phyloP scores from a whole-genome alignment of 1,284 basidiomycete genomes.

The Singerocomus rubriflavus region DNA sequence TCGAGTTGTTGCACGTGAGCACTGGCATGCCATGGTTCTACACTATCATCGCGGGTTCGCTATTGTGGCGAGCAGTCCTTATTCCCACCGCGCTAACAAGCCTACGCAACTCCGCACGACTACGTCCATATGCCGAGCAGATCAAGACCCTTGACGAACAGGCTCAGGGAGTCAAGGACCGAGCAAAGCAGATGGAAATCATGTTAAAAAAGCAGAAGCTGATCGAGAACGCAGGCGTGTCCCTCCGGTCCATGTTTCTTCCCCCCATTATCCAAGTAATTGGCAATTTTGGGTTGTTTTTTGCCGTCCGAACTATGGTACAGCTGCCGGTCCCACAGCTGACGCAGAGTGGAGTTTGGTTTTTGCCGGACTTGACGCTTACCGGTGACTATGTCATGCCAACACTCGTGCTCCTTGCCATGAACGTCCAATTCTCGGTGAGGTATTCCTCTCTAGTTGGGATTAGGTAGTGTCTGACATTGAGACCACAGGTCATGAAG shows the following conservation, averaged over 20 bases:
- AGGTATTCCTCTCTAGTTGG: slow-evolving; percentile 25
- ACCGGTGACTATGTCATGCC: slow-evolving; percentile 85
- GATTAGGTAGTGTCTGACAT: slow-evolving; percentile 6
- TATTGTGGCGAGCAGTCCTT: slow-evolving; percentile 66
- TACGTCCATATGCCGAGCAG: slow-evolving; percentile 64
- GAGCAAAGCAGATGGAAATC: slow-evolving; percentile 52
- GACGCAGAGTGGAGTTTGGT: slow-evolving; percentile 72
- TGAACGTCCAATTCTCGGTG: slow-evolving; percentile 74
- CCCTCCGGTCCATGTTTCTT: slow-evolving; percentile 54
- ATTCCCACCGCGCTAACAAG: slow-evolving; percentile 70
- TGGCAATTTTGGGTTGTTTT: slow-evolving; percentile 83
- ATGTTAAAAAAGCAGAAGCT: slow-evolving; percentile 60
- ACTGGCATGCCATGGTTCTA: slow-evolving; percentile 86
- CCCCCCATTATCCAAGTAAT: slow-evolving; percentile 74
- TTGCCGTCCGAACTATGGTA: slow-evolving; percentile 75
- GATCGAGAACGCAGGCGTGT: slow-evolving; percentile 70
- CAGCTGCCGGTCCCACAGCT: slow-evolving; percentile 71
- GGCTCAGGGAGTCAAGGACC: slow-evolving; percentile 34
- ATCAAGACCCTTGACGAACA: slow-evolving; percentile 54
- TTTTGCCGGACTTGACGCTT: slow-evolving; percentile 76
- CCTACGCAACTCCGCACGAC: slow-evolving; percentile 65
- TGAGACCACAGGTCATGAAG: slow-evolving; percentile 45
- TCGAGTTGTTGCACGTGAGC: slow-evolving; percentile 73
- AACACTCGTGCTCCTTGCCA: slow-evolving; percentile 54
- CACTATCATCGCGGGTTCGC: slow-evolving; percentile 72